A percentile compares a stretch with the other conserved stretches of the same genome.
These are phyloP conservation scores for Jacaranda mimosifolia DNA, from an alignment of 257 asterid genomes.

Conservation along the genomic window DNA sequence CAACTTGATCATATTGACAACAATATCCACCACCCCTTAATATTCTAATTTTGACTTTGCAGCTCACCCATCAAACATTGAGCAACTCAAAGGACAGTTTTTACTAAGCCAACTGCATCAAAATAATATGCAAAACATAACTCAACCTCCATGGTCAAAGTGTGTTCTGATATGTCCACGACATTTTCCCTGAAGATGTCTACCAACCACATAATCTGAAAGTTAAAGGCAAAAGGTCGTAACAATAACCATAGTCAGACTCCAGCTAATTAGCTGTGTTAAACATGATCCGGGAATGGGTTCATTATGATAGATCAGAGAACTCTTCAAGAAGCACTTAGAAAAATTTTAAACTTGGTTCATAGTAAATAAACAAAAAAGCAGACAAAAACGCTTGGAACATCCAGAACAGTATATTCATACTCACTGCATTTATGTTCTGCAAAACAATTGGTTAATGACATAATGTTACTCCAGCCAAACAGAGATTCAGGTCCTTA, in stretches of 20 bases:
- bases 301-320: too few relatives aligned
- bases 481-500: too few relatives aligned
- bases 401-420: too few relatives aligned
- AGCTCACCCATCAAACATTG: constrained; percentile 9
- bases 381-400: too few relatives aligned
- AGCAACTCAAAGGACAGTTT: constrained; percentile 30
- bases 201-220: constrained; percentile 82
- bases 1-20: too few relatives aligned
- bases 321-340: too few relatives aligned
- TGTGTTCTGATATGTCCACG: constrained; percentile 83
- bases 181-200: constrained; percentile 80
- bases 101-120: constrained; percentile 30
- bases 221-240: constrained; percentile 35
- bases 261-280: not conserved
- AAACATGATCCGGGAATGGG: not conserved
- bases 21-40: too few relatives aligned
- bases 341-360: too few relatives aligned
- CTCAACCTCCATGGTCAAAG: constrained; percentile 78
- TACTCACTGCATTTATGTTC: too few relatives aligned
- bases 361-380: too few relatives aligned
- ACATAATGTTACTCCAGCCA: too few relatives aligned
- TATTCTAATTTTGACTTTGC: constrained; percentile 15
- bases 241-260: constrained; percentile 9
- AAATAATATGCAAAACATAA: constrained; percentile 24
- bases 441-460: too few relatives aligned